Base-by-base conservation (phyloP, 352 stramenopile species). In the Globisporangium irregulare region DNA sequence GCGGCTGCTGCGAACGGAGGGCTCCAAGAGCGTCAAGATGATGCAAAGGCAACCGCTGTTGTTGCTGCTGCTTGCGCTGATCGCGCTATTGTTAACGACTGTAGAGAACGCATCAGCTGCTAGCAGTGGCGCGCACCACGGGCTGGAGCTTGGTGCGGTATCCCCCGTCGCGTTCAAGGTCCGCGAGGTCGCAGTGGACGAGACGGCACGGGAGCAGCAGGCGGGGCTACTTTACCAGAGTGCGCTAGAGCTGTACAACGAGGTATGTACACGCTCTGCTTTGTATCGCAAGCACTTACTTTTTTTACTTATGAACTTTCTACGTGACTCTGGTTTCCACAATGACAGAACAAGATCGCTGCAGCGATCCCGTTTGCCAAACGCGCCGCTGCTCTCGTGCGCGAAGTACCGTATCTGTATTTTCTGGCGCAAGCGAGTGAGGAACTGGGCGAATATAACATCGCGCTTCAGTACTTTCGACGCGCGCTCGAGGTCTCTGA, bases 401-500 rank as follows among this genome's bases (percentile, higher is more conserved):
- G 20, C 5, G 20, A 36, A 14, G 60, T 64, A 12, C 55, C 62
- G 12, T 29, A 48, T 36, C 34, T 70, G n/a, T 62, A 43, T n/a
- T 70, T 73, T 12, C 12, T 70, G 4, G 63, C 46, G 14, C 62
- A 70, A 15, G 29, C 46, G 5, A 43, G 53, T 6, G 14, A 59
- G 22, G 25, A 58, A 3, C 14, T 59, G 4, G 48, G 48, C 9
- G 46, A 70, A 2, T 24, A 51, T 2, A 20, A 34, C 0, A 10
- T 18, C 2, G 63, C 68, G 0, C 38, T 60, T 0, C 22, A 18
- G 22, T 66, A 57, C 50, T 70, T 67, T 5, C 38, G 66, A 22
- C 55, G 20, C 14, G 64, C 57, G 2, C 29, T 67, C 29, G n/a
- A 51, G 24, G 43, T 63, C 22, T 32, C 46, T 22, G 27, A 32